phyloP scores from a whole-genome alignment of 306 rosid species.

The Betula pendula region DNA sequence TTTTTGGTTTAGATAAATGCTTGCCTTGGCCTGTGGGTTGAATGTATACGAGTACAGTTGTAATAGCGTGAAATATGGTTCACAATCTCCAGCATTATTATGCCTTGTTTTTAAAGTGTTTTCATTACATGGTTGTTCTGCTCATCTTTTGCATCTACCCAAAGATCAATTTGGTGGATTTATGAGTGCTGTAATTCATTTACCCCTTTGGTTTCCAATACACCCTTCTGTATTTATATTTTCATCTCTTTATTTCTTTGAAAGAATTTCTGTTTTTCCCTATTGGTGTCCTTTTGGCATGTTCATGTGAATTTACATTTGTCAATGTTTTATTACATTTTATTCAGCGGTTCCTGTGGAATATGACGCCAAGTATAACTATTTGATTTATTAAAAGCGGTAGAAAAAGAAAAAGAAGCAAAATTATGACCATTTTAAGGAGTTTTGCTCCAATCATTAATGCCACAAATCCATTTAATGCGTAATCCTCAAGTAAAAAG shows the following conservation, averaged over 20 bases:
- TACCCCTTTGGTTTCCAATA: constrained; percentile 41
- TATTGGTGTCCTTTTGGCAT: neutral
- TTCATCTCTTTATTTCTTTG: constrained; percentile 40
- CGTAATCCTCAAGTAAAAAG: too few species aligned
- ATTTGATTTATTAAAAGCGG: too few species aligned
- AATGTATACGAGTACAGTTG: constrained; percentile 56
- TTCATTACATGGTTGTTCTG: constrained; percentile 52
- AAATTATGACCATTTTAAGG: too few species aligned
- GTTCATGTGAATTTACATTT: neutral
- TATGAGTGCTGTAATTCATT: constrained; percentile 67
- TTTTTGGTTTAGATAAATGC: constrained; percentile 47
- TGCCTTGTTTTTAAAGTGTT: constrained; percentile 52
- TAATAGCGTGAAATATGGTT: constrained; percentile 69
- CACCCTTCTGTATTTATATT: constrained; percentile 55
- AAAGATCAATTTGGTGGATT: constrained; percentile 50
- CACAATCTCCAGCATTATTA: constrained; percentile 50
- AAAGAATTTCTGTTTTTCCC: constrained; percentile 10
- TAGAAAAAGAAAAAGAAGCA: too few species aligned
- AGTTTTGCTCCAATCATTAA: too few species aligned
- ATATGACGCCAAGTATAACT: too few species aligned
- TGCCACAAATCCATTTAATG: too few species aligned
- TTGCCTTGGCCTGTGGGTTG: constrained; percentile 66
- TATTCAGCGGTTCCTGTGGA: too few species aligned
- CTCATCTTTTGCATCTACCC: constrained; percentile 60
- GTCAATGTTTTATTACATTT: too few species aligned